phyloP scores from a whole-genome alignment of 148 eudicot species.

The Oxyria digyna region DNA sequence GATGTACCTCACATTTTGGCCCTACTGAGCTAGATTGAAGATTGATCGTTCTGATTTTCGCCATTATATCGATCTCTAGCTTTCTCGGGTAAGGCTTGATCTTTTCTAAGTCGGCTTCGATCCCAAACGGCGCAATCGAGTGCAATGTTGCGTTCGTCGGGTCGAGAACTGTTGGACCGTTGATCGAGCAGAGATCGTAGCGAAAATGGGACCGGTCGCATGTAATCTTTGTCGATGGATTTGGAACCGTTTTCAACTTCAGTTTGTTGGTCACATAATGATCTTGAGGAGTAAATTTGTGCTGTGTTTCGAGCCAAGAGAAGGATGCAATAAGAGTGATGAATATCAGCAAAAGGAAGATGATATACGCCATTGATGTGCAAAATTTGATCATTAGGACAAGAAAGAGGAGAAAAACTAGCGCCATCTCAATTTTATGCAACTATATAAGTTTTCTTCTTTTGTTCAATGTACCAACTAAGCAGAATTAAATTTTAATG shows the following conservation, averaged over 20 bases:
- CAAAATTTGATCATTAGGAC: too few species aligned
- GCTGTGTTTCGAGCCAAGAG: neutral
- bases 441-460: too few species aligned
- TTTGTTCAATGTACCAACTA: too few species aligned
- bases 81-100: slow-evolving; percentile 42
- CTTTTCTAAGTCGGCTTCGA: slow-evolving; percentile 7
- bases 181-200: slow-evolving; percentile 33
- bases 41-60: slow-evolving; percentile 17
- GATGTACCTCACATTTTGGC: slow-evolving; percentile 18
- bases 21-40: slow-evolving; percentile 18
- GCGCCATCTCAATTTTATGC: too few species aligned
- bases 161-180: slow-evolving; percentile 28
- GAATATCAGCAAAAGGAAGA: neutral
- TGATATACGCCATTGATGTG: neutral
- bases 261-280: too few species aligned
- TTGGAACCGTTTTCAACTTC: too few species aligned
- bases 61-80: slow-evolving; percentile 19
- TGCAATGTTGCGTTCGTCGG: slow-evolving; percentile 23
- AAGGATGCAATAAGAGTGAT: neutral
- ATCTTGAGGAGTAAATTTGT: neutral
- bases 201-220: slow-evolving; percentile 40
- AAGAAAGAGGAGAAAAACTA: too few species aligned
- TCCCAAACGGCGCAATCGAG: slow-evolving; percentile 18
- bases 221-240: slow-evolving; percentile 2
- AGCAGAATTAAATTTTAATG: too few species aligned